Evolutionary conservation across 768 basidiomycete species (phyloP), one percentile per base, ranked within the genome.

Genomic region (Hortiboletus campestris): DNA sequence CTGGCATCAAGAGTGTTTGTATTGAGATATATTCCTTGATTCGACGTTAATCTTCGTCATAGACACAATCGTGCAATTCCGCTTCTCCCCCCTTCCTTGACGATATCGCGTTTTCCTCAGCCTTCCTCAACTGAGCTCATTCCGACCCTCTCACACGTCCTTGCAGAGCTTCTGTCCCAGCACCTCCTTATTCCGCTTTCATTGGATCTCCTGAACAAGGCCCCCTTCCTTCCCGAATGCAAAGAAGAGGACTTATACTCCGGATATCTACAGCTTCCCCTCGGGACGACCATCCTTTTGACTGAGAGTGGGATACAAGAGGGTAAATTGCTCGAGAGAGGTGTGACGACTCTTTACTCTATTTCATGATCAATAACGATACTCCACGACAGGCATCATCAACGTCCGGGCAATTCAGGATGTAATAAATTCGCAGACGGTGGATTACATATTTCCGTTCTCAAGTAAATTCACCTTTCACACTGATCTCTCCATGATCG

Each of bases 361-460:
- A 19, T 50, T 41, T 43, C 3, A 5, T 11, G 12, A 22, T 44
- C 13, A 19, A 22, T 49, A 14, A 53, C n/a, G 1, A 3, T 22
- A 38, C 29, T 22, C 17, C 3, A 55, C 46, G 16, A 36, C 56
- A 86, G 90, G 89, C 6, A 61, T 91, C 19, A 67, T 69, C 56
- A 92, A 89, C 59, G 72, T 93, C 34, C 78, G 73, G 38, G 78
- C 84, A 2, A 67, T 85, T 17, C 89, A 91, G 63, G 79, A 84
- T 47, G 77, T 80, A 55, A 84, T 92, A 66, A 74, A 73, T 43
- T 69, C 73, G 8, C 91, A 94, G 62, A 85, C 81, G 0, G 71
- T 92, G 29, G 79, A 84, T 22, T 94, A 93, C 65, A 68, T 78
- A 34, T 94, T 91, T 65, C 91, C 91, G 1, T 93, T 82, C 69